A percentile compares a stretch with the other conserved stretches of the same genome.
Conservation (phyloP, 768 basidiomycete species). For the Boletus rubescentipes region DNA sequence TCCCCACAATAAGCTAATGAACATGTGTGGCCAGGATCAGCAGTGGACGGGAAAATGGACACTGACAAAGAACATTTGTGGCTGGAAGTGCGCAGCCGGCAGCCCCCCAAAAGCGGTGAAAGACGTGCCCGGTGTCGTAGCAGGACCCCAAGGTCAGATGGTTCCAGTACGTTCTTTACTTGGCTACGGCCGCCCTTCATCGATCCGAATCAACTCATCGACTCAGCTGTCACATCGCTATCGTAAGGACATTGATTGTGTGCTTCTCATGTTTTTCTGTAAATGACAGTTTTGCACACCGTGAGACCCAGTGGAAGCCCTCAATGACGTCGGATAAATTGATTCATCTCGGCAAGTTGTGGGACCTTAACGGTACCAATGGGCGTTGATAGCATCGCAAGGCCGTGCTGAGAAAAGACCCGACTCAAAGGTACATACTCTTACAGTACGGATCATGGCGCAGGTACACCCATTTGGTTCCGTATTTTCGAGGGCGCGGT, state of each 20-base stretch:
- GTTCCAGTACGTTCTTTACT: constrained; percentile 6
- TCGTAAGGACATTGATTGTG: constrained; percentile 3
- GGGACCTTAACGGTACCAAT: neutral
- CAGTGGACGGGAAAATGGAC: neutral
- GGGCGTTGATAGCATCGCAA: constrained; percentile 2
- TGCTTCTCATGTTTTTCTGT: constrained; percentile 1
- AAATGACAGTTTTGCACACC: constrained; percentile 1
- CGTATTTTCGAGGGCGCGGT: neutral
- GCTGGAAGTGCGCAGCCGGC: neutral
- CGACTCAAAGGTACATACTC: neutral
- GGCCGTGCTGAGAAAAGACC: neutral
- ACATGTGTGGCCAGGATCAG: constrained; percentile 18
- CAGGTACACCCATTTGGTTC: neutral
- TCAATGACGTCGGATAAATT: constrained; percentile 9
- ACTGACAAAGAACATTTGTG: neutral
- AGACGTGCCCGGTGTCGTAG: neutral
- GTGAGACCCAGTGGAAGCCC: constrained; percentile 8
- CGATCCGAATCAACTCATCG: neutral
- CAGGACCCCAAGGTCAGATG: constrained; percentile 5
- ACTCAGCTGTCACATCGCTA: constrained; percentile 7
- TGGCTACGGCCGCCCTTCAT: constrained; percentile 6
- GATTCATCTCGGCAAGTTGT: constrained; percentile 11
- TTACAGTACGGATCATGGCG: constrained; percentile 6
- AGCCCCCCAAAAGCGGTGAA: neutral
- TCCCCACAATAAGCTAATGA: constrained; percentile 25